Base-by-base conservation (phyloP, 2,329 filamentous ascomycete genomes). In the Ustulina deusta region DNA sequence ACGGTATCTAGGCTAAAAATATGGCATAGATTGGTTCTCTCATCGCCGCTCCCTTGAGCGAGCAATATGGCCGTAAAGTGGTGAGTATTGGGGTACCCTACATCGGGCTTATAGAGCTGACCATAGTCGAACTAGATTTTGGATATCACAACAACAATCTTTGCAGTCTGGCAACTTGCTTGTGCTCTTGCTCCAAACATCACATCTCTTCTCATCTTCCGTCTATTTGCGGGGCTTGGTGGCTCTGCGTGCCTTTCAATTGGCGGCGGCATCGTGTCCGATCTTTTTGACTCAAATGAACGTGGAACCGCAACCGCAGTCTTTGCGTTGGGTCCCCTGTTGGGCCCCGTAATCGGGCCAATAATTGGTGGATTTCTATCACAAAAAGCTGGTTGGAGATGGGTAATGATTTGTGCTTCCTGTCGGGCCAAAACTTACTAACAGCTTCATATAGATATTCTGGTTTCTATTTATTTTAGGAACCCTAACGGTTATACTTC, bases 321-420 rank as follows among this genome's bases (percentile, higher is more conserved):
- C 25, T 70, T 68, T 25, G 58, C 65, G 25, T 32, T 70, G 17
- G 68, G 65, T 4, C 68, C 68, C 7, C 34, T 70, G 10, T 17
- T 70, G 10, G 69, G 69, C 15, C 69, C 69, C 25, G 69, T 70
- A 34, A 61, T 70, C 10, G 69, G 68, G 13, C 68, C 68, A 20
- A 61, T 70, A 60, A 63, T 66, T 29, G 69, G 69, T 1, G 68
- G 61, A 0, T 68, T 68, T 38, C 25, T 69, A 20, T 61, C 66
- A 11, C 65, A 66, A 29, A 36, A 20, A 40, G 42, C 49, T 49
- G 69, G 69, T 34, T 70, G 69, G 69, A 56, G 69, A 66, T 69
- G 69, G 69, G 61, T 66, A 65, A 58, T 29, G 29, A 38, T 32
- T 9, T 57, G 2, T 20, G 20, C 32, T 32, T 49, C 36, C 59